Evolutionary conservation across 257 asterid species (phyloP), one percentile per base, ranked within the genome.

Genomic region (Nicotiana undulata): DNA sequence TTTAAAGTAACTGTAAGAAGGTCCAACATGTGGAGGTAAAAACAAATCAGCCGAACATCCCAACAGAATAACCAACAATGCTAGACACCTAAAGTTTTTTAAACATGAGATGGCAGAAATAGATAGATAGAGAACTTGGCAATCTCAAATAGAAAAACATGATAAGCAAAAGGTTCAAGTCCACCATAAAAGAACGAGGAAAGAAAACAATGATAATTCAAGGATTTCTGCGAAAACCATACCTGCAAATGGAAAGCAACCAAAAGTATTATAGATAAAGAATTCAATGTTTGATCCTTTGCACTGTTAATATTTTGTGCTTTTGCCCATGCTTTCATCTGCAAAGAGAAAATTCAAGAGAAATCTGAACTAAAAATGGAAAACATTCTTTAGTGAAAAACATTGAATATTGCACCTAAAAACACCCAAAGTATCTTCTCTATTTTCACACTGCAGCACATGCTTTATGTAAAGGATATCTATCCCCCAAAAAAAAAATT

Each of bases 171-270:
- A 49, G 12, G 46, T 31, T 44, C 18, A 6, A 20, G 28, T n/a
- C 29, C 6, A 70, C 75, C n/a, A 44, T 32, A 75, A 40, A 5
- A 63, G 22, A 28, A 49, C 4, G 37, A 63, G 34, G 40, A 13
- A 80, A 53, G 31, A 29, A 46, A 44, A 6, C 11, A 51, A 31
- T 11, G 29, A 49, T 8, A 22, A 60, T 22, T 28, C 11, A 12
- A 78, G 58, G 40, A 55, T 32, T 74, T 68, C 32, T 40, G 55
- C 55, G 56, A 44, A 75, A 76, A 65, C 40, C 55, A 80, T 92
- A 93, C 98, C 98, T 95, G 97, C 89, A 93, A 85, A 88, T 95
- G 98, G 82, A 95, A 95, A 79, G 98, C 97, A 56, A 89, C 97
- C 91, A 95, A 84, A 53, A 89, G 92, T 80, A 95, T 90, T 80